Evolutionary conservation across 768 basidiomycete genomes (phyloP).

Genomic region (Suillus clintonianus): DNA sequence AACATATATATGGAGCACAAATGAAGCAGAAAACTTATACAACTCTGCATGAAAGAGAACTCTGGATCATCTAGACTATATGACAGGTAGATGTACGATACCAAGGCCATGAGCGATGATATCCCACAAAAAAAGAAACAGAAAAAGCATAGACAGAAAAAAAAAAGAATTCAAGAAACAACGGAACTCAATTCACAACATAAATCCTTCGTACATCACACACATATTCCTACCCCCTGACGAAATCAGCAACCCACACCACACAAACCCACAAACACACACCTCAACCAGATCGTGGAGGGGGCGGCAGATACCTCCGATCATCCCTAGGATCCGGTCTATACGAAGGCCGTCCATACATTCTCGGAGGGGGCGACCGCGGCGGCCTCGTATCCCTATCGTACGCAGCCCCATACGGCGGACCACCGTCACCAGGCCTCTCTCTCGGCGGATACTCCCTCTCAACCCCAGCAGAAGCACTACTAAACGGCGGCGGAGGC

Average conservation of each 20-base stretch:
- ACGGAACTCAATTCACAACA: background rate
- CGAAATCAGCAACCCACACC: background rate
- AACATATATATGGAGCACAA: background rate
- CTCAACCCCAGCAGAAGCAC: conserved; percentile 28
- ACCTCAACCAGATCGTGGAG: conserved; percentile 12
- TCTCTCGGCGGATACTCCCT: conserved; percentile 34
- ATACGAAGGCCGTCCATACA: conserved; percentile 16
- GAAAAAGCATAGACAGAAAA: background rate
- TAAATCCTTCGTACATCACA: background rate
- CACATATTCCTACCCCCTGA: background rate
- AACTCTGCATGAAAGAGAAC: background rate
- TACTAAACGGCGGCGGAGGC: conserved; percentile 15
- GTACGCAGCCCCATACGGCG: conserved; percentile 35
- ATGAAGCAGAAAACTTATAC: background rate
- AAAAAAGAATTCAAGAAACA: background rate
- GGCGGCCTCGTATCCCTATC: conserved; percentile 36
- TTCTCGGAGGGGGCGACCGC: conserved; percentile 15
- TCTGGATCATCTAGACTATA: background rate
- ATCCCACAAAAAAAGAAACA: background rate
- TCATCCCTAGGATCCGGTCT: conserved; percentile 35
- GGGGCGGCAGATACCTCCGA: conserved; percentile 37
- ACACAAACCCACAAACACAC: background rate
- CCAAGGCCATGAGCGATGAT: background rate
- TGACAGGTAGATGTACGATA: background rate
- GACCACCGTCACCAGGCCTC: conserved; percentile 15